Evolutionary conservation across 371 early-diverging fungal genomes (phyloP).

Genomic region (Mucor plumbeus): DNA sequence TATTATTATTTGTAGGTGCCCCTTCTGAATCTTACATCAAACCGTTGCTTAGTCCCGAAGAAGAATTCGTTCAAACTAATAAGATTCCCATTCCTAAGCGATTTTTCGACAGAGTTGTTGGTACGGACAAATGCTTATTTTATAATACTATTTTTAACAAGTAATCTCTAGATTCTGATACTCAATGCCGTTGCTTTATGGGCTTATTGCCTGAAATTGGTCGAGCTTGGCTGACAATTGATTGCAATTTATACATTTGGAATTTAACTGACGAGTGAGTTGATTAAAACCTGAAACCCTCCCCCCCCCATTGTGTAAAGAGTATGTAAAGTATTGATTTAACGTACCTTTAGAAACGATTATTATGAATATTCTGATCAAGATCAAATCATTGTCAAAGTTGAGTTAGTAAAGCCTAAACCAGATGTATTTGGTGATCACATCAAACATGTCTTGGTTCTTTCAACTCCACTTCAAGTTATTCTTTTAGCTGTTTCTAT

Average conservation of each 20-base stretch:
- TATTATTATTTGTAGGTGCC: slow-evolving; percentile 16
- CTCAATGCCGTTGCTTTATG: slow-evolving; percentile 80
- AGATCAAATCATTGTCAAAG: slow-evolving; percentile 84
- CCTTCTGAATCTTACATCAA: slow-evolving; percentile 30
- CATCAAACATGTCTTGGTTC: slow-evolving; percentile 77
- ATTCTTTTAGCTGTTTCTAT: slow-evolving; percentile 61
- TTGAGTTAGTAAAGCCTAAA: slow-evolving; percentile 79
- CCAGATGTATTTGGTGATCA: slow-evolving; percentile 74
- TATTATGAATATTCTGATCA: slow-evolving; percentile 82
- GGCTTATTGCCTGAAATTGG: slow-evolving; percentile 83
- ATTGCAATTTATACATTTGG: slow-evolving; percentile 79
- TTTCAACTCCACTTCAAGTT: slow-evolving; percentile 88
- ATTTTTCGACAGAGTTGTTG: slow-evolving; percentile 73
- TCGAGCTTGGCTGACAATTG: slow-evolving; percentile 84
- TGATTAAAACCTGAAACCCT: background rate
- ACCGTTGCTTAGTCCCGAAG: slow-evolving; percentile 38
- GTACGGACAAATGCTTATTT: slow-evolving; percentile 30
- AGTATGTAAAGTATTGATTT: background rate
- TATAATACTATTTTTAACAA: background rate
- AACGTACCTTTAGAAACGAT: slow-evolving; percentile 44
- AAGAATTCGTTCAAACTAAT: slow-evolving; percentile 56
- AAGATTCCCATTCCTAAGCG: slow-evolving; percentile 68
- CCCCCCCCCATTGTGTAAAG: background rate
- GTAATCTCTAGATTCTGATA: slow-evolving; percentile 24
- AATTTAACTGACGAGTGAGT: slow-evolving; percentile 71